Evolutionary conservation across 768 basidiomycete species (phyloP), one percentile per base, ranked within the genome.

Genomic region (Boletus rubropictus): DNA sequence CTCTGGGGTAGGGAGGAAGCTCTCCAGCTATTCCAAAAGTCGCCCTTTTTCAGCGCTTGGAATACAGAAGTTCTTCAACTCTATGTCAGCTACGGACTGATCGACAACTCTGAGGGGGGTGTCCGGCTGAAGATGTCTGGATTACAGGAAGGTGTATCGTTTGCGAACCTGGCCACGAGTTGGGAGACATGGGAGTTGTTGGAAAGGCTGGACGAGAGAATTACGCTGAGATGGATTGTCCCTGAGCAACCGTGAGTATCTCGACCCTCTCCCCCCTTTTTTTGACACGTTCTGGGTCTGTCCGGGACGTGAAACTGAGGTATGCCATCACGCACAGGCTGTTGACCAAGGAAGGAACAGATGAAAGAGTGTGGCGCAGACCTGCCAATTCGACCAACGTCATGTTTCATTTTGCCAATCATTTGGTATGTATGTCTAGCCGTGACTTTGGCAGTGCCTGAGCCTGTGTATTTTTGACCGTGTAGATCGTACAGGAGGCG

Each of bases 21-120:
- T 1, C 57, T 73, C 5, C 58, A 54, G 8, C 53, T 64, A 7
- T 77, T 89, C 57, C 51, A 59, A 42, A 64, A 69, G 43, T 77
- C 69, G 25, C 75, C 82, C 0, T 91, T 90, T 73, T 93, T 91
- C 62, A 54, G 58, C 3, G 66, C 72, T 2, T 91, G 89, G 89
- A 73, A 89, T 58, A 78, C 80, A 0, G 74, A 71, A 0, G 80
- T 78, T 4, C 70, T 91, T 22, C 65, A 71, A 32, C 46, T 70
- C 17, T 90, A 89, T 57, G 66, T 86, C 46, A 73, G 83, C 24
- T 72, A 78, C 49, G 86, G 74, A 3, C 66, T 84, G 5, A 50
- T 53, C 3, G 64, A 69, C 39, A 55, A 63, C 18, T 37, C 55
- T 4, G 59, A 57, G 14, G 72, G 74, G 0, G 65, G 70, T 1